Base-by-base conservation (phyloP, 1,139 yeast genomes). In the Candida pseudocylindracea region DNA sequence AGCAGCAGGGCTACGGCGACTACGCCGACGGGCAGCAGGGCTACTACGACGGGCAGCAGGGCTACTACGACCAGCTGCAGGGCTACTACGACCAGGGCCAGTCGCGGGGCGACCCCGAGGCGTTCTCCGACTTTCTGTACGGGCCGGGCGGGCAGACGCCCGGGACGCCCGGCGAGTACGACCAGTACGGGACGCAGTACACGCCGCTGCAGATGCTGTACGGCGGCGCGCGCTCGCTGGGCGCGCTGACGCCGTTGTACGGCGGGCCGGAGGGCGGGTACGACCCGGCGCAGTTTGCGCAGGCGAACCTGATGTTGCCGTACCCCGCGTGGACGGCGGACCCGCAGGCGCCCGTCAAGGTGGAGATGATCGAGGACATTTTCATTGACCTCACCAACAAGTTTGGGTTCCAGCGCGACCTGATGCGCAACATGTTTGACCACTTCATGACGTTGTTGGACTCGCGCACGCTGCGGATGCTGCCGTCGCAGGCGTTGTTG, bases 381-480 rank as follows among this genome's bases (percentile, higher is more conserved):
- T 88, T 88, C 53, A 74, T 79, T 47, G 93, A 85, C 50, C 62
- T 91, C 50, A 63, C 93, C 37, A 74, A 76, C 55, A 76, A 78
- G 54, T 83, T 91, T 55, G 98, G 98, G 40, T 91, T 91, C 62
- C 33, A 31, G 25, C 30, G 33, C 55, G 96, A 85, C 50, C 80
- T 94, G 25, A 81, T 81, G 88, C 72, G 93, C 58, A 91, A 91
- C 57, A 79, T 85, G 80, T 88, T 73, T 55, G 98, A 91, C 51
- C 91, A 81, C 54, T 74, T 88, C 53, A 78, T 91, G 95, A 70
- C 80, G 26, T 63, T 85, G 45, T 65, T 91, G 48, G 98, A 91
- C 50, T 88, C 98, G 8, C 72, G 96, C 51, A 69, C 96, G 9
- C 81, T 95, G 34, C 75, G 98, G 56, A 81, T 85, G 93, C 72